Evolutionary conservation across 176 grass and related monocot species (phyloP).

Genomic region (Raddia distichophylla): DNA sequence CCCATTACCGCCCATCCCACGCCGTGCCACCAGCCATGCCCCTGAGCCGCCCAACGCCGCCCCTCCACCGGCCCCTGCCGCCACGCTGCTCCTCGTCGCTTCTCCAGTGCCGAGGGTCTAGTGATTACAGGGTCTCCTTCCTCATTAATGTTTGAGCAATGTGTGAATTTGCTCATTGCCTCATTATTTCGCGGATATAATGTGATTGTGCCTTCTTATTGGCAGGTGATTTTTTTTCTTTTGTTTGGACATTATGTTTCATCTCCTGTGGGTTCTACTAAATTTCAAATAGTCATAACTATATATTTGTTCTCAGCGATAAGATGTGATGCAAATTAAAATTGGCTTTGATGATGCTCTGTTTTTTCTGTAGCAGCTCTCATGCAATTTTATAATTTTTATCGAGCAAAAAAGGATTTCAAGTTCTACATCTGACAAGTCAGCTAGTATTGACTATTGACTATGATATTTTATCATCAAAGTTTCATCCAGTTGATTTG

Average conservation of each 20-base stretch:
- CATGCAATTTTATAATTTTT: conserved; percentile 83
- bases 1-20: no score
- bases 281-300: neutral
- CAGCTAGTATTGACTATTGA: conserved; percentile 36
- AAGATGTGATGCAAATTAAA: neutral
- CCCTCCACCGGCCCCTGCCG: no score
- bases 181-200: conserved; percentile 87
- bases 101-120: conserved; percentile 36
- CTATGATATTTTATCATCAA: conserved; percentile 67
- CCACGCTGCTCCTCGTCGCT: no score
- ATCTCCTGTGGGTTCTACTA: neutral
- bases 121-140: conserved; percentile 57
- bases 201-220: conserved; percentile 89
- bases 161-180: conserved; percentile 67
- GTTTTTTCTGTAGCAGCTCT: conserved; percentile 60
- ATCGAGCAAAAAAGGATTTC: conserved; percentile 72
- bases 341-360: neutral
- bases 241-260: conserved; percentile 1
- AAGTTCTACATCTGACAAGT: conserved; percentile 44
- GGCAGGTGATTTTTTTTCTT: conserved; percentile 62
- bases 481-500: conserved; percentile 86
- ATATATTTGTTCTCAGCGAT: neutral
- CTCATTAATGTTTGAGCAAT: conserved; percentile 72
- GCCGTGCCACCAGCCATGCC: no score
- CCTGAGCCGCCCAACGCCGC: no score